Conservation (phyloP, 129 eudicot genomes). For the Helianthus tuberosus region DNA sequence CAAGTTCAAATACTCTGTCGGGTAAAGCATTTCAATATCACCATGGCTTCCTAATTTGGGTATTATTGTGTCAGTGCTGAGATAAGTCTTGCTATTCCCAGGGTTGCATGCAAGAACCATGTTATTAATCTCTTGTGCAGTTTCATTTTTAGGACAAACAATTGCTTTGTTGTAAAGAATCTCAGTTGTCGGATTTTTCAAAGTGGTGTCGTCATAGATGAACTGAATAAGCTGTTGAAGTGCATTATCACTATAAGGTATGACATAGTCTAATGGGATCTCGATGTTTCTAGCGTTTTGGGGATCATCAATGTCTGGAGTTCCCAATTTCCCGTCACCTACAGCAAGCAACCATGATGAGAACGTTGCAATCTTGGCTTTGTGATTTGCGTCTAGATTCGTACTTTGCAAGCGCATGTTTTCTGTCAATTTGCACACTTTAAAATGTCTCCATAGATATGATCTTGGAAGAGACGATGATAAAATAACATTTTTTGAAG, state of each 20-base stretch:
- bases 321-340: neutral
- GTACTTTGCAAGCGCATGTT: neutral
- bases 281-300: neutral
- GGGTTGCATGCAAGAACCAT: neutral
- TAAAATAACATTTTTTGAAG: too few relatives aligned
- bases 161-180: neutral
- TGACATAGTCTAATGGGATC: neutral
- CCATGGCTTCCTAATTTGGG: neutral
- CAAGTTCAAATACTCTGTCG: neutral
- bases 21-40: neutral
- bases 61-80: neutral
- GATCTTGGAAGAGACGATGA: too few relatives aligned
- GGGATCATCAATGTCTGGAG: neutral
- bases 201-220: neutral
- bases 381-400: too few relatives aligned
- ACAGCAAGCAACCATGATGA: neutral
- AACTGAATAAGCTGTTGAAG: neutral
- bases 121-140: neutral
- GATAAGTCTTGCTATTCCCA: neutral
- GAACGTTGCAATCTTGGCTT: neutral
- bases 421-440: neutral
- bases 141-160: slow-evolving; percentile 7
- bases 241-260: neutral
- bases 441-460: neutral
- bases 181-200: neutral